Base-by-base conservation (phyloP, 306 rosid genomes). In the Comarum palustre region DNA sequence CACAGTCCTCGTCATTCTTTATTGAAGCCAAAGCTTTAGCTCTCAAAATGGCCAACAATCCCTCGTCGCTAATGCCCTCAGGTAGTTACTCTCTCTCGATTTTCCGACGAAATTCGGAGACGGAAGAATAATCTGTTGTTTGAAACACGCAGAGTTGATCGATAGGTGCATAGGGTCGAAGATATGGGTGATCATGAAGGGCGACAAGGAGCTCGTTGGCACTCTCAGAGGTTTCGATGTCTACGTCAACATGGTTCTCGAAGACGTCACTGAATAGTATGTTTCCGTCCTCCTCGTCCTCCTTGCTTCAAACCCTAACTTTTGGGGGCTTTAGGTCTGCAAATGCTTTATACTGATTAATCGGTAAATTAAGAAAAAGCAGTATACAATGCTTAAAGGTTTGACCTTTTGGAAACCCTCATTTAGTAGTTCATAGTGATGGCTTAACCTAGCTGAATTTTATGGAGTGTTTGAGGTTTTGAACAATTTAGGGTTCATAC, bases 141-240 rank as follows among this genome's bases (percentile, higher is more conserved):
- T 38, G 41, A 38, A 38, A 38, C 43, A 9, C 43, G 84, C 94
- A 93, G 98, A 93, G 89, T 83, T 93, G 78, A 93, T 93, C 59
- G 98, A 93, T 73, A 87, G 98, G 25, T 93, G 98, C 82, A 93
- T 93, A 17, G 98, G 98, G 66, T 93, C 98, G 1, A 93, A 93
- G 79, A 91, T 93, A 52, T 93, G 98, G 98, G 98, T 93, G 73
- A 91, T 93, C 74, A 93, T 93, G 98, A 93, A 93, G 80, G 97
- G 97, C 9, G 98, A 93, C 87, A 93, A 93, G 86, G 98, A 93
- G 85, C 97, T 93, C 20, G 98, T 93, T 31, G 98, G 98, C 22
- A 93, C 94, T 73, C 96, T 91, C 31, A 87, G 84, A 71, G 98
- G 98, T 9, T 93, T 93, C 78, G 98, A 93, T 85, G 97, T 93